Evolutionary conservation across 2,329 filamentous ascomycete species (phyloP).

Genomic region (Ophiostoma himal-ulmi): DNA sequence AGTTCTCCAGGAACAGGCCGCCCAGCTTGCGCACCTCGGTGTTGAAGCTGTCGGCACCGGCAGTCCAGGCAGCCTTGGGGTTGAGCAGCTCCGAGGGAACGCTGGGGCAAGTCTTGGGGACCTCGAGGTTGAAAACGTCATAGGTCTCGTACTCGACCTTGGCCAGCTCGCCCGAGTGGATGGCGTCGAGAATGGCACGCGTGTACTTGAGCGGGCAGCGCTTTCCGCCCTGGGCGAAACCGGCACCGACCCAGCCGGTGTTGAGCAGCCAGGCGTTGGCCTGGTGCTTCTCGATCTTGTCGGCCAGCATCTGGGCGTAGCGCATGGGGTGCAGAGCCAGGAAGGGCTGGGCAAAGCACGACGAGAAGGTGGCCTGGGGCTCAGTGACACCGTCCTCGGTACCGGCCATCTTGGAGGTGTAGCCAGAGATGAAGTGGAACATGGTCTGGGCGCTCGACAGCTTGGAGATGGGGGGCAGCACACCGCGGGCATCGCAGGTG

Average conservation of each 20-base stretch:
- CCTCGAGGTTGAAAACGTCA: constrained; percentile 90
- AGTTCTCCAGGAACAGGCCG: constrained; percentile 89
- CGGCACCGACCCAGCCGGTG: constrained; percentile 94
- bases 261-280: constrained; percentile 98
- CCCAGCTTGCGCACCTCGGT: constrained; percentile 87
- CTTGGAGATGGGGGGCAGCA: constrained; percentile 96
- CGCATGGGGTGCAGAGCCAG: constrained; percentile 97
- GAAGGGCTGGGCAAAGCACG: constrained; percentile 99
- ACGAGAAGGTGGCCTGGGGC: constrained; percentile 97
- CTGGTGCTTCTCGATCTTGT: constrained; percentile 94
- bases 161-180: constrained; percentile 93
- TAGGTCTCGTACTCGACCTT: constrained; percentile 92
- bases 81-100: constrained; percentile 92
- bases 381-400: constrained; percentile 96
- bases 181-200: constrained; percentile 93
- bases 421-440: constrained; percentile 99
- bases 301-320: constrained; percentile 96
- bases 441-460: constrained; percentile 91
- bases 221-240: constrained; percentile 85
- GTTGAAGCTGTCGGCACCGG: constrained; percentile 73
- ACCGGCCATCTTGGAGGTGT: constrained; percentile 99
- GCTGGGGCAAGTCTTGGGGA: constrained; percentile 85
- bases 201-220: constrained; percentile 98
- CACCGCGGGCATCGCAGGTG: constrained; percentile 95
- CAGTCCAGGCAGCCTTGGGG: constrained; percentile 87